Base-by-base conservation (phyloP, 2,329 filamentous ascomycete genomes). In the Metarhizium robertsii region DNA sequence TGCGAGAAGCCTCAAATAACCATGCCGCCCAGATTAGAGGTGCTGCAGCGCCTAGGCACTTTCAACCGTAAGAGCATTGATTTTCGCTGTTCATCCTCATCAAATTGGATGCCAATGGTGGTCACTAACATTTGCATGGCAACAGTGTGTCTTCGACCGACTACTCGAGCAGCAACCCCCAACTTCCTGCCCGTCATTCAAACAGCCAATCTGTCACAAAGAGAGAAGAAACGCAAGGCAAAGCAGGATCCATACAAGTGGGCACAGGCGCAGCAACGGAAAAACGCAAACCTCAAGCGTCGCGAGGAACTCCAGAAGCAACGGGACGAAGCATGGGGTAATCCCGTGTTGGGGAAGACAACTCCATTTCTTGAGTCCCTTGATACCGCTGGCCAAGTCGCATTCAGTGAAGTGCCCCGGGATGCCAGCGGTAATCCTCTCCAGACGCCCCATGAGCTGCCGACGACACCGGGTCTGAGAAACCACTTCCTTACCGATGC, bases 301-400 rank as follows among this genome's bases (percentile, higher is more conserved):
- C 90, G 87, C 65, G 78, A 82, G 59, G 83, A 84, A 59, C 79
- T 97, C 55, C 71, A 83, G 58, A 74, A 82, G 60, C 76, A 85
- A 66, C 84, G 89, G 57, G 77, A 82, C 57, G 78, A 78, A 50
- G 78, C 78, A 49, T 77, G 86, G 61, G 92, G 92, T 52, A 83
- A 95, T 69, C 88, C 91, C 1, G 77, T 99, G 60, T 81, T 86
- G 63, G 94, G 92, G 66, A 78, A 85, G 57, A 72, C 80, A 42
- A 96, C 94, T 16, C 82, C 91, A 34, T 96, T 96, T 67, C 75
- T 96, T 64, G 80, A 90, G 72, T 92, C 90, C 3, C 85, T 96
- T 63, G 86, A 90, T 66, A 81, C 79, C 10, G 85, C 79, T 25
- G 79, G 79, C 53, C 79, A 82, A 61, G 68, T 66, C 2, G 49